Evolutionary conservation across 1,139 yeast genomes (phyloP).

Genomic region (Yamadazyma conglobata): DNA sequence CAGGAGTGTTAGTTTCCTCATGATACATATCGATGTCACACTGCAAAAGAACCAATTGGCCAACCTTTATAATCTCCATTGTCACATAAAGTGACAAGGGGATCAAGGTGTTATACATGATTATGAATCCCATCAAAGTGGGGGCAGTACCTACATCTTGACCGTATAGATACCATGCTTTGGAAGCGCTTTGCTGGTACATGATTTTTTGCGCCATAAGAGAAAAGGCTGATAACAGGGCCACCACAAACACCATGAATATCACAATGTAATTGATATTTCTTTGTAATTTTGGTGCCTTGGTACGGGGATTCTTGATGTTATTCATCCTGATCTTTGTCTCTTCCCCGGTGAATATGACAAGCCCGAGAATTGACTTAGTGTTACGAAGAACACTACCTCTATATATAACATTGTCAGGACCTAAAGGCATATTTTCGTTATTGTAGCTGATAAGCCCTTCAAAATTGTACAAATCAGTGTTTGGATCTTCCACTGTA

Average conservation of each 20-base stretch:
- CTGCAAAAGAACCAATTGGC: slow-evolving; percentile 77
- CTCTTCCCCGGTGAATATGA: slow-evolving; percentile 92
- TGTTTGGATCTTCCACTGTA: slow-evolving; percentile 85
- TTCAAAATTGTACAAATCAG: slow-evolving; percentile 87
- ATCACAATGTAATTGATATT: slow-evolving; percentile 79
- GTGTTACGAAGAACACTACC: slow-evolving; percentile 91
- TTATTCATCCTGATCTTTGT: slow-evolving; percentile 96
- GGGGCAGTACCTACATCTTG: slow-evolving; percentile 87
- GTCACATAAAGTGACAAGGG: slow-evolving; percentile 94
- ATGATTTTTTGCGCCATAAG: slow-evolving; percentile 71
- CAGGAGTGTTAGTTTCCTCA: slow-evolving; percentile 78
- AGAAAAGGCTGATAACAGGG: slow-evolving; percentile 71
- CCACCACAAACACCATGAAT: slow-evolving; percentile 83
- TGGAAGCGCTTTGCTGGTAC: slow-evolving; percentile 38
- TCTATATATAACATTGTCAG: slow-evolving; percentile 80
- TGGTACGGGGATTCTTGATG: slow-evolving; percentile 79
- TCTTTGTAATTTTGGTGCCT: slow-evolving; percentile 87
- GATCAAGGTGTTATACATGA: slow-evolving; percentile 95
- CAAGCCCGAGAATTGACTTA: slow-evolving; percentile 66
- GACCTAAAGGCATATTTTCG: slow-evolving; percentile 57
- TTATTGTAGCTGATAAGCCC: slow-evolving; percentile 41
- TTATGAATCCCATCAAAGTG: slow-evolving; percentile 90
- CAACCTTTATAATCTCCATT: slow-evolving; percentile 89
- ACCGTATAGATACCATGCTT: slow-evolving; percentile 71
- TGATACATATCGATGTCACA: slow-evolving; percentile 96